Conservation (phyloP, 495 filamentous ascomycete species). For the Polyplosphaeria fusca region DNA sequence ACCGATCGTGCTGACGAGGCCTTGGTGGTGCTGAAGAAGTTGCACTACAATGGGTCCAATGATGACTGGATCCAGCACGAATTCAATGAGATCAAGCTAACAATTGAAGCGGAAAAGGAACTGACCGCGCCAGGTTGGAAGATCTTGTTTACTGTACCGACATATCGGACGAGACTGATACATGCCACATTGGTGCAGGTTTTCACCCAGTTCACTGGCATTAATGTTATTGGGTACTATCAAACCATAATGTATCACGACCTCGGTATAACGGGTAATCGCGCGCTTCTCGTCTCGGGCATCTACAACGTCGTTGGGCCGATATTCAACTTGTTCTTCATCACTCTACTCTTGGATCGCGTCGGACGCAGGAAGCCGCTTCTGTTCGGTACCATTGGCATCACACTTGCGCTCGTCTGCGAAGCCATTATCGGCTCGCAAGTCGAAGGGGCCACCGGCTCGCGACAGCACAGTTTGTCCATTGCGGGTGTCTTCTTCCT, state of each 20-base stretch:
- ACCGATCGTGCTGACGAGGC: slow-evolving; percentile 51
- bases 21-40: slow-evolving; percentile 52
- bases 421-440: slow-evolving; percentile 51
- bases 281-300: slow-evolving; percentile 53
- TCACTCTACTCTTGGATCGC: slow-evolving; percentile 55
- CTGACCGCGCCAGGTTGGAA: slow-evolving; percentile 65
- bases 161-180: slow-evolving; percentile 64
- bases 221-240: slow-evolving; percentile 45
- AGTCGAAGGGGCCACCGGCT: slow-evolving; percentile 47
- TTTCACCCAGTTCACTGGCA: slow-evolving; percentile 67
- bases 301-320: slow-evolving; percentile 61
- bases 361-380: slow-evolving; percentile 63
- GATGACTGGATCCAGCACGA: slow-evolving; percentile 61
- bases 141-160: slow-evolving; percentile 61
- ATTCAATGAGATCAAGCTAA: slow-evolving; percentile 62
- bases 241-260: slow-evolving; percentile 59
- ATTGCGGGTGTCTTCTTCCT: slow-evolving; percentile 72
- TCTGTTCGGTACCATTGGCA: slow-evolving; percentile 61
- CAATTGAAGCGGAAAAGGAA: slow-evolving; percentile 53
- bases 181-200: slow-evolving; percentile 65
- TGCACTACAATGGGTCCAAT: slow-evolving; percentile 58
- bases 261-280: slow-evolving; percentile 52
- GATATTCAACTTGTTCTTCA: slow-evolving; percentile 49
- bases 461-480: slow-evolving; percentile 55
- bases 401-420: slow-evolving; percentile 51